A percentile compares a stretch with the other conserved stretches of the same genome.
Evolutionary conservation across 2,329 filamentous ascomycete species (phyloP).

Genomic region (Exophiala lecanii-corni): DNA sequence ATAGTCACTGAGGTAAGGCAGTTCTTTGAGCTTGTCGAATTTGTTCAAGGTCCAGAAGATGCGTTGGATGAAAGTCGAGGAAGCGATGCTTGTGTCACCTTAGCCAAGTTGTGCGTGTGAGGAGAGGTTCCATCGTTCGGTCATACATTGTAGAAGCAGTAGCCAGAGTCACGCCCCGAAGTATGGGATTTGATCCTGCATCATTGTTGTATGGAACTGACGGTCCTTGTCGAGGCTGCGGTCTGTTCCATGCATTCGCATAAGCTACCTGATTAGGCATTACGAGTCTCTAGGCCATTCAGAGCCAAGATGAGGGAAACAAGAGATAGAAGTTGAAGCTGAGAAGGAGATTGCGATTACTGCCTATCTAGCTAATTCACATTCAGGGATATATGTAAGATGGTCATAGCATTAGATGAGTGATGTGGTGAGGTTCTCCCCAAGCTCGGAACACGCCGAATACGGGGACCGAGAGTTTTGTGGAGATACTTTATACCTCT

Average conservation of each 20-base stretch:
- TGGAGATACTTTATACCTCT: too few species aligned
- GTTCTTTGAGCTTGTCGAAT: slow-evolving; percentile 54
- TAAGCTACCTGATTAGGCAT: slow-evolving; percentile 17
- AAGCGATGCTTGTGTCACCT: slow-evolving; percentile 46
- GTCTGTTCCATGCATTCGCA: slow-evolving; percentile 35
- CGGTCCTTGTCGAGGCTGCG: slow-evolving; percentile 37
- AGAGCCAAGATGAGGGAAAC: too few species aligned
- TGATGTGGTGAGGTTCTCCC: too few species aligned
- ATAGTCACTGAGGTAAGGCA: slow-evolving; percentile 52
- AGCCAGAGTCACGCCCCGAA: slow-evolving; percentile 62
- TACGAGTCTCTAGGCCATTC: too few species aligned
- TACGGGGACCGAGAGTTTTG: too few species aligned
- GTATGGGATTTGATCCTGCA: slow-evolving; percentile 62
- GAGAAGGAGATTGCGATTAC: too few species aligned
- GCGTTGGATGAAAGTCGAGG: slow-evolving; percentile 57
- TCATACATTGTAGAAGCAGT: slow-evolving; percentile 59
- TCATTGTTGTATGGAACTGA: slow-evolving; percentile 43
- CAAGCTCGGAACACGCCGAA: too few species aligned
- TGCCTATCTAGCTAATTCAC: too few species aligned
- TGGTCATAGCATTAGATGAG: too few species aligned
- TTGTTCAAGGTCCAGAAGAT: slow-evolving; percentile 69
- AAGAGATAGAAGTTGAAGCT: not conserved
- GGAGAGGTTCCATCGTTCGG: not conserved
- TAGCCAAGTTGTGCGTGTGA: slow-evolving; percentile 1
- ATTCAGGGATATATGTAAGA: too few species aligned